Base-by-base conservation (phyloP, 169 alveolate species). In the Plasmodium berghei region DNA sequence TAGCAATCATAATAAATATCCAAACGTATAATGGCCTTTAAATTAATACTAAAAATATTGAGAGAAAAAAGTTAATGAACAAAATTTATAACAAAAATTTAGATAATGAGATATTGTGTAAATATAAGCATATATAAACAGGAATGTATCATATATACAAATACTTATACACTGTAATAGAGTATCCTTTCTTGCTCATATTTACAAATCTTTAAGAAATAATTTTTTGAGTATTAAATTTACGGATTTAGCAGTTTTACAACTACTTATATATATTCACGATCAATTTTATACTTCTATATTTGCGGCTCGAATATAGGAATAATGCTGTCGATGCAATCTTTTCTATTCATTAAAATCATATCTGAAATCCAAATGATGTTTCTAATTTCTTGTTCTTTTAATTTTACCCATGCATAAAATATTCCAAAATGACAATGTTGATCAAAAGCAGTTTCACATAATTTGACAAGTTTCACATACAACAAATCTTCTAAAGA, bases 311-410 rank as follows among this genome's bases (percentile, higher is more conserved):
- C 95, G 89, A 96, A 96, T 55, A 96, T 94, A 16, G 97, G 98
- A 20, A 96, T 88, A 46, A 96, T 96, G 42, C 96, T 93, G 49
- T 96, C 95, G 52, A 95, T 92, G 66, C 95, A 96, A 71, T 96
- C 98, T 71, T 94, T 94, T 70, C 97, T 69, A 69, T 93, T 94
- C 90, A 96, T 93, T 48, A 95, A 91, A 75, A 93, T 93, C 99
- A 98, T 97, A 87, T 98, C 99, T 45, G 99, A 98, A 55, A 98
- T 96, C 99, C 99, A 98, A 49, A 97, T 96, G 58, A 98, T 95
- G 91, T 98, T 98, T 88, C 99, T 94, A 87, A 98, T 98, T 95
- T 98, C 99, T 93, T 97, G 99, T 91, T 98, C 99, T 92, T 97
- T 97, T 72, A 98, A 97, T 92, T 98, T 98, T 58, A 98, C 97